Percentiles rank a stretch among this genome's conserved stretches.
phyloP scores from a whole-genome alignment of 768 basidiomycete species.

The Rubroboletus satanas region DNA sequence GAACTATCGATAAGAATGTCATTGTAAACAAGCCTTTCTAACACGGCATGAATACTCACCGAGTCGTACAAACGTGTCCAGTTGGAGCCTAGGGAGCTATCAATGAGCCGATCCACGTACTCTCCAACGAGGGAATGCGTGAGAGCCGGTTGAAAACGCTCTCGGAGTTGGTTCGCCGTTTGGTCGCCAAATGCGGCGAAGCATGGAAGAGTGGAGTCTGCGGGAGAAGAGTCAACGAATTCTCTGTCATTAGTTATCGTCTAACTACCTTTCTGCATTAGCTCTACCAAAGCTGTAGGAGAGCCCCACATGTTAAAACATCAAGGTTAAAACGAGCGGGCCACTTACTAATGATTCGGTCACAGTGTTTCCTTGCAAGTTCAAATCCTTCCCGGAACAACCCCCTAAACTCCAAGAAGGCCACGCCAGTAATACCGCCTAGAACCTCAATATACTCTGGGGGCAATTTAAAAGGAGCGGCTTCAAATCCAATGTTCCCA shows the following conservation, averaged over 20 bases:
- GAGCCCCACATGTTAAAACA: constrained; percentile 1
- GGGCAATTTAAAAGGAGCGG: constrained; percentile 97
- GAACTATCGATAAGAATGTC: constrained; percentile 46
- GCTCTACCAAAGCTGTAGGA: constrained; percentile 74
- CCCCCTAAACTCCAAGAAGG: constrained; percentile 79
- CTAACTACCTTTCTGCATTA: constrained; percentile 88
- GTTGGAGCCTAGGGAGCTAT: constrained; percentile 84
- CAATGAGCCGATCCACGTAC: constrained; percentile 85
- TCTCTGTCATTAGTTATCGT: constrained; percentile 7
- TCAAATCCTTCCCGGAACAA: constrained; percentile 94
- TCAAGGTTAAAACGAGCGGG: neutral
- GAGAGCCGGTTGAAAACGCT: constrained; percentile 89
- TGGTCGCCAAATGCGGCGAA: constrained; percentile 89
- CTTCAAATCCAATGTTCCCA: constrained; percentile 97
- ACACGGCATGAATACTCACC: constrained; percentile 40
- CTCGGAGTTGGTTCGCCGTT: constrained; percentile 82
- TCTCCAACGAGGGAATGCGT: constrained; percentile 83
- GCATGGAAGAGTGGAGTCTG: constrained; percentile 88
- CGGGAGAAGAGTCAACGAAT: neutral
- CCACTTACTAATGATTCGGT: constrained; percentile 83
- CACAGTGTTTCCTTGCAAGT: constrained; percentile 91
- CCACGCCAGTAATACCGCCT: constrained; percentile 73
- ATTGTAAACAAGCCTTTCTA: neutral
- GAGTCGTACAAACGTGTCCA: constrained; percentile 98
- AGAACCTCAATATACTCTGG: constrained; percentile 95